A percentile compares a stretch with the other conserved stretches of the same genome.
Conservation (phyloP, 1,284 basidiomycete species). For the Rhodotorula sp. region DNA sequence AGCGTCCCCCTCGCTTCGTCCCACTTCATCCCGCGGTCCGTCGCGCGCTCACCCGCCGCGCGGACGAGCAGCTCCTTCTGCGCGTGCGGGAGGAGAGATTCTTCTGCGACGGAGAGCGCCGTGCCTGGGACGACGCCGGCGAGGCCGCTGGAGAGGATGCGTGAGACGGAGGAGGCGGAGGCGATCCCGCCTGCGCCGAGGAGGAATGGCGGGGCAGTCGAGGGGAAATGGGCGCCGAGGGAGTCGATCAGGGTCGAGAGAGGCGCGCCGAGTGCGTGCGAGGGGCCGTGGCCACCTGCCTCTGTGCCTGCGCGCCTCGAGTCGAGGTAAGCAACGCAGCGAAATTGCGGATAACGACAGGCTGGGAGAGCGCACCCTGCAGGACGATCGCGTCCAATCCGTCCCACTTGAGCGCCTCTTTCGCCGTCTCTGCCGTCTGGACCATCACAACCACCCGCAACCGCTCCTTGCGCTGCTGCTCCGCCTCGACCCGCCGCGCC, state of each 20-base stretch:
- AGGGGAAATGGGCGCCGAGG: not conserved
- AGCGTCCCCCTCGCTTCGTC: constrained; percentile 15
- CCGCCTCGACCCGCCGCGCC: constrained; percentile 13
- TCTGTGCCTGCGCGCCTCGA: constrained; percentile 17
- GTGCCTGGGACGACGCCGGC: constrained; percentile 20
- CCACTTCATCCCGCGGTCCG: constrained; percentile 10
- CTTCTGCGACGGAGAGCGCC: constrained; percentile 10
- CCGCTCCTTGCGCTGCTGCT: not conserved
- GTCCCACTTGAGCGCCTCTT: constrained; percentile 3
- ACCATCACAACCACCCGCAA: constrained; percentile 19
- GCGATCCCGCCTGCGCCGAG: constrained; percentile 20
- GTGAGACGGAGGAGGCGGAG: not conserved
- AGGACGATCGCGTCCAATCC: constrained; percentile 14
- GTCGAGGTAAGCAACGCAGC: not conserved
- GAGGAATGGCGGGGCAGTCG: not conserved
- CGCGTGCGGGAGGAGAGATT: constrained; percentile 2
- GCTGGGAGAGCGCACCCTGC: constrained; percentile 10
- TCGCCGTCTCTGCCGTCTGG: constrained; percentile 7
- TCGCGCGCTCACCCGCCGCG: not conserved
- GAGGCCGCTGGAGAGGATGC: not conserved
- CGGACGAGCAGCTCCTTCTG: constrained; percentile 24
- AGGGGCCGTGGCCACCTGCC: constrained; percentile 26
- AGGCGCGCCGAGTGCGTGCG: not conserved
- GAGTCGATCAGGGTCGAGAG: not conserved
- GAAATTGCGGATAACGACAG: no score